Evolutionary conservation across 1,139 yeast species (phyloP).

Genomic region (Kodamaea anthophila): DNA sequence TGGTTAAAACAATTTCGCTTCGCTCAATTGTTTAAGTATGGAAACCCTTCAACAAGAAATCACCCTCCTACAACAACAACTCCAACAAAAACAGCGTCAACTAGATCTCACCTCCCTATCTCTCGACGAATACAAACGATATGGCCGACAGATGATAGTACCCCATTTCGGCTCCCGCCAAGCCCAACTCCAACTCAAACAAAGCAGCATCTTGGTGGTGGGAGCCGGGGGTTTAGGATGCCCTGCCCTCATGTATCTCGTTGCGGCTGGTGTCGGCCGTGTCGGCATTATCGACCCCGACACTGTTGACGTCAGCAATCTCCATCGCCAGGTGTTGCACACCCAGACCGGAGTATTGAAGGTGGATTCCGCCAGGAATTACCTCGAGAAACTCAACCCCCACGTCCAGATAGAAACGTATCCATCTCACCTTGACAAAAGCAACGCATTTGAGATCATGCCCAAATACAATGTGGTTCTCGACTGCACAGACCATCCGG

Average conservation of each 20-base stretch:
- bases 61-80: no score
- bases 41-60: no score
- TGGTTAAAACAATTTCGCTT: no score
- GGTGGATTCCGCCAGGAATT: constrained; percentile 67
- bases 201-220: constrained; percentile 60
- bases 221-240: constrained; percentile 99
- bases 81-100: no score
- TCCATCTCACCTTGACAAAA: constrained; percentile 44
- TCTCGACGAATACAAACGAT: constrained; percentile 68
- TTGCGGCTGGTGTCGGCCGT: constrained; percentile 83
- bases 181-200: constrained; percentile 55
- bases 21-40: no score
- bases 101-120: no score
- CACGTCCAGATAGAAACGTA: constrained; percentile 50
- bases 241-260: constrained; percentile 79
- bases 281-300: constrained; percentile 89
- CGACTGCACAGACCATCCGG: constrained; percentile 95
- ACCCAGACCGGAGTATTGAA: constrained; percentile 62
- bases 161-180: constrained; percentile 58
- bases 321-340: constrained; percentile 88
- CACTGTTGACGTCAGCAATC: constrained; percentile 71
- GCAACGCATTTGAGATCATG: constrained; percentile 61
- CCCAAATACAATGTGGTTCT: constrained; percentile 65
- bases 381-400: constrained; percentile 57
- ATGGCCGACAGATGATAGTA: constrained; percentile 94